A percentile compares a stretch with the other conserved stretches of the same genome.
Evolutionary conservation across 139 green algal species (phyloP).

Genomic region (Chlorella ohadii): DNA sequence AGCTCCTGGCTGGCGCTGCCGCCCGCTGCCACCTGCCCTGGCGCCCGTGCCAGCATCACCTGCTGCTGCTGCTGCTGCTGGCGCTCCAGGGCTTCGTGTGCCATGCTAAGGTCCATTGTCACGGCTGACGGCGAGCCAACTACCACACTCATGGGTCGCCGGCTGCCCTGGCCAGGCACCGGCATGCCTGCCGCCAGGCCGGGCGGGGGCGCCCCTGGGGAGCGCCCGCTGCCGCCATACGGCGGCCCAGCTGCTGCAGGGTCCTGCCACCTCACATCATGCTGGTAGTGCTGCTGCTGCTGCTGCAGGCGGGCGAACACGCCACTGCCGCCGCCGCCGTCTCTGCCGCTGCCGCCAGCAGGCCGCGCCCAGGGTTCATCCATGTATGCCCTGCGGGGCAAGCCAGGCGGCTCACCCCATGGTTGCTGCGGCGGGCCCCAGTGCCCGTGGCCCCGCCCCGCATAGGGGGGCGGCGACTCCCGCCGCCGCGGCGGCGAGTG

Average conservation of each 20-base stretch:
- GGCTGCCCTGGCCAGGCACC: background rate
- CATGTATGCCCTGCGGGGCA: background rate
- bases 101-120: too few relatives aligned
- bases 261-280: conserved; percentile 9
- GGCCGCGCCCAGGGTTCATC: background rate
- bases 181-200: background rate
- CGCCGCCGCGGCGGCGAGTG: background rate
- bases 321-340: background rate
- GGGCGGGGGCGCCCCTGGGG: too few relatives aligned
- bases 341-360: background rate
- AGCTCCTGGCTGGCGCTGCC: background rate
- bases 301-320: background rate
- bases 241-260: background rate
- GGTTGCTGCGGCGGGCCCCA: background rate
- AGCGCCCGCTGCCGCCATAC: background rate
- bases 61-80: background rate
- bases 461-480: background rate
- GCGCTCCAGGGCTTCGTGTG: background rate
- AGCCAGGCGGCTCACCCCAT: background rate
- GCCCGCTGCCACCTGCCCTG: background rate
- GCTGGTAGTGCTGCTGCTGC: conserved; percentile 12
- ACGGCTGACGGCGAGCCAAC: too few relatives aligned
- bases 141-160: background rate
- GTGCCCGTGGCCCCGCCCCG: background rate
- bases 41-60: too few relatives aligned